Base-by-base conservation (phyloP, 257 asterid genomes). In the Echites panduratus region DNA sequence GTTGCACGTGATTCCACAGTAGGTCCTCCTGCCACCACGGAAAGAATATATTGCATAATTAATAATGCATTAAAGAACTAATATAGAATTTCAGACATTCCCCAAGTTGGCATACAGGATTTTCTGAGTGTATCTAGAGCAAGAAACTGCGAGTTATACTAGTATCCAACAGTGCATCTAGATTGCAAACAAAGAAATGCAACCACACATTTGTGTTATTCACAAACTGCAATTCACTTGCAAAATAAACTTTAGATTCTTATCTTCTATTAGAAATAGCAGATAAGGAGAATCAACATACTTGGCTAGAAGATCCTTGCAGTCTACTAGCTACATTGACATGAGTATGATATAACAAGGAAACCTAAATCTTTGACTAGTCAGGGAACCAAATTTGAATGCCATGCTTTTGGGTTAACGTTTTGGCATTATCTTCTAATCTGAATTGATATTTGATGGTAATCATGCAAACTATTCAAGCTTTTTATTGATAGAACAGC, bases 1-100 rank as follows among this genome's bases (percentile, higher is more conserved):
- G 82, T 80, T 61, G 96, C 96, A 76, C 95, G 95, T 77, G 97
- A 78, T 86, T 94, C 99, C 44, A 88, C 92, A 71, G 99, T 94
- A 72, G 99, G 99, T 49, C 99, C 99, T 68, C 98, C 99, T 94
- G 81, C 68, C 43, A 12, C 49, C 16, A 38, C 19, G 27, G 47
- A 24, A 64, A 64, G 29, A 64, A 64, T n/a, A 64, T 19, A 38
- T 41, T 35, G 45, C 0, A 20, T 29, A 49, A 38, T 38, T 20
- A 19, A 1, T 50, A 50, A 50, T 17, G 49, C 45, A 64, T 17
- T 64, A 38, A 62, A 9, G 24, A 62, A 62, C 7, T 16, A 62
- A 19, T 32, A 61, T 64, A 49, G 14, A 4, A 53, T 22, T 72
- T 27, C 9, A 70, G 50, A 76, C 26, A 62, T 48, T 38, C 14